Evolutionary conservation across 1,284 basidiomycete species (phyloP).

Genomic region (Moniliophthora roreri): DNA sequence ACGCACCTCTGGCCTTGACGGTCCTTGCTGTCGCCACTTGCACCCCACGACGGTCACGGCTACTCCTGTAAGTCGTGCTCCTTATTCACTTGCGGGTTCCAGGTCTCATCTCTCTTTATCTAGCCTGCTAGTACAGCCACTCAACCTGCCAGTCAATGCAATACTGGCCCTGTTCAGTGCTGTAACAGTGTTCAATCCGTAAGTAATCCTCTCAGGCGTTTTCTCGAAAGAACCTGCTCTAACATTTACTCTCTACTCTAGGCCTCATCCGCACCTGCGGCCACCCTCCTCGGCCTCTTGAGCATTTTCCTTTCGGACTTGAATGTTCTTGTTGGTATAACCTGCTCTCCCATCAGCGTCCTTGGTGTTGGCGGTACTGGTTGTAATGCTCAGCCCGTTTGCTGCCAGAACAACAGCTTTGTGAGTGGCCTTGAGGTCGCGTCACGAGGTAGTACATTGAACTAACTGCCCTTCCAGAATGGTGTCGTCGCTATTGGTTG

Average conservation of each 20-base stretch:
- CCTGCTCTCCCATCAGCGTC: slow-evolving; percentile 16
- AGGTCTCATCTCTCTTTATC: not conserved
- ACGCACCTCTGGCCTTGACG: slow-evolving; percentile 8
- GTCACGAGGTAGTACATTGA: not conserved
- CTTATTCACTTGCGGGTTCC: not conserved
- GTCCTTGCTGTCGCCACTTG: slow-evolving; percentile 7
- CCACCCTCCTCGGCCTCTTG: slow-evolving; percentile 15
- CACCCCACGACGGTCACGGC: slow-evolving; percentile 14
- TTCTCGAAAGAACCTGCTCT: no score
- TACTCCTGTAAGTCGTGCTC: slow-evolving; percentile 5
- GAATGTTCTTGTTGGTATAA: slow-evolving; percentile 14
- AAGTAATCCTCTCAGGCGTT: not conserved
- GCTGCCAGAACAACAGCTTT: slow-evolving; percentile 14
- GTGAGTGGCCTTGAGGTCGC: not conserved
- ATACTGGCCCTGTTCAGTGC: slow-evolving; percentile 29
- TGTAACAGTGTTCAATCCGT: slow-evolving; percentile 22
- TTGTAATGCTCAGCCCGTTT: slow-evolving; percentile 13
- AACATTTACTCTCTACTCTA: slow-evolving; percentile 16
- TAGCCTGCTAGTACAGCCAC: slow-evolving; percentile 5
- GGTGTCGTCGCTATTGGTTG: slow-evolving; percentile 11
- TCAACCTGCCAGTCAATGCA: slow-evolving; percentile 22
- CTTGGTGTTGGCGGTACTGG: slow-evolving; percentile 3
- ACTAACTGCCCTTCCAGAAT: not conserved
- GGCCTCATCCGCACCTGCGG: slow-evolving; percentile 13
- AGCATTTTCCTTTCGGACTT: slow-evolving; percentile 13